Conservation (phyloP, 345 rosid genomes). For the Cardamine resedifolia region DNA sequence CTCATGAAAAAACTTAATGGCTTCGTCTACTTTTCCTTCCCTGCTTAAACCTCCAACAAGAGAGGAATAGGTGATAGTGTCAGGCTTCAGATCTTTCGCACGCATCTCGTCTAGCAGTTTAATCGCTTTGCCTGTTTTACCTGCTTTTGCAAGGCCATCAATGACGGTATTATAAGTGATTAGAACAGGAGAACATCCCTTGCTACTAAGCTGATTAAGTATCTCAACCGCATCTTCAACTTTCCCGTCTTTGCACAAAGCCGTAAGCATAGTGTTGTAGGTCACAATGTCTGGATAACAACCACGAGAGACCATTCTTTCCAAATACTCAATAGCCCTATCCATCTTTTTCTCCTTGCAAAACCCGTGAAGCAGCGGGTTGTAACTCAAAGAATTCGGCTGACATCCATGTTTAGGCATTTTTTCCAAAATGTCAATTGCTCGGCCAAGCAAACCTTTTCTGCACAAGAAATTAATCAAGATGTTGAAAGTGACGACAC, state of each 20-base stretch:
- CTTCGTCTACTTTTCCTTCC: constrained; percentile 80
- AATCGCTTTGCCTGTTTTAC: constrained; percentile 74
- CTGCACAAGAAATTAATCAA: constrained; percentile 86
- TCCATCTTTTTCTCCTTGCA: constrained; percentile 93
- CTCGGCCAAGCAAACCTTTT: constrained; percentile 74
- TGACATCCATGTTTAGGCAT: constrained; percentile 80
- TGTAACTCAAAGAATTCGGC: constrained; percentile 80
- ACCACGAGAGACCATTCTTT: constrained; percentile 79
- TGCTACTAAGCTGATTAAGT: constrained; percentile 70
- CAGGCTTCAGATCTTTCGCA: constrained; percentile 70
- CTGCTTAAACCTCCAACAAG: constrained; percentile 82
- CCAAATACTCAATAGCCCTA: constrained; percentile 74
- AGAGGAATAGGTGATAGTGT: constrained; percentile 68
- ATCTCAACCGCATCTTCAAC: constrained; percentile 86
- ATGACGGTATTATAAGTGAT: constrained; percentile 86
- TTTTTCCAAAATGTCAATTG: constrained; percentile 77
- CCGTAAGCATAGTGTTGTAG: constrained; percentile 81
- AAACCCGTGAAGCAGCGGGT: constrained; percentile 78
- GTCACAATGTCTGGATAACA: constrained; percentile 94
- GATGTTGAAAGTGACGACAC: constrained; percentile 86
- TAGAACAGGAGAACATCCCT: constrained; percentile 78
- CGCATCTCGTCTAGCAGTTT: constrained; percentile 75
- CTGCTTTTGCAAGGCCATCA: constrained; percentile 75
- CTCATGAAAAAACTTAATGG: constrained; percentile 69
- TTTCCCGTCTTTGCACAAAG: constrained; percentile 82